A percentile compares a stretch with the other conserved stretches of the same genome.
Evolutionary conservation across 768 basidiomycete genomes (phyloP).

Genomic region (Dendrothele bispora): DNA sequence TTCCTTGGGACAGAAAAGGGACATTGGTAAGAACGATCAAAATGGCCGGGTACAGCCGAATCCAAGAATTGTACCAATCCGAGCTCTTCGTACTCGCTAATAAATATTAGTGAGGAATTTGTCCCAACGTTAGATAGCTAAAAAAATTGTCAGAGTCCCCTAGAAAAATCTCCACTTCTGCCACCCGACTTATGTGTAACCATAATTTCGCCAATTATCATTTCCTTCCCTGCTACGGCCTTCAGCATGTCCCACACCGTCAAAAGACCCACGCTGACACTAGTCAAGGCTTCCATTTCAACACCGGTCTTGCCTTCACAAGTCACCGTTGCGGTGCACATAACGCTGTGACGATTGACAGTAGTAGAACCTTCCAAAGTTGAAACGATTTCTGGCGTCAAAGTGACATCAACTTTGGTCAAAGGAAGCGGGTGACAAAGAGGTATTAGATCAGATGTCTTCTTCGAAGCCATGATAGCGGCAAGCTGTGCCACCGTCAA

Average conservation of each 20-base stretch:
- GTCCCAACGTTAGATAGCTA: too few species aligned
- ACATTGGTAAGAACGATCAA: constrained; percentile 44
- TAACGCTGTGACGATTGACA: constrained; percentile 44
- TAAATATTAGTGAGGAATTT: too few species aligned
- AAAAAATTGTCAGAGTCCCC: constrained; percentile 16
- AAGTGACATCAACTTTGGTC: constrained; percentile 63
- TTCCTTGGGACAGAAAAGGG: constrained; percentile 47
- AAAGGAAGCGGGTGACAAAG: constrained; percentile 84
- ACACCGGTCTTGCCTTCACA: constrained; percentile 84
- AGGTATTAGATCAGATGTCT: constrained; percentile 81
- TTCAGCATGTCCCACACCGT: constrained; percentile 96
- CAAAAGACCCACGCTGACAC: constrained; percentile 72
- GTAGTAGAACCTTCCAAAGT: not conserved
- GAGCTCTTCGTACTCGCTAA: too few species aligned
- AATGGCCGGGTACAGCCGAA: not conserved
- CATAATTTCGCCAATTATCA: constrained; percentile 71
- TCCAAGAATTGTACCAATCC: not conserved
- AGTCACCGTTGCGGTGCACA: constrained; percentile 67
- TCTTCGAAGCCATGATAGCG: constrained; percentile 86
- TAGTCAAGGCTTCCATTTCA: constrained; percentile 93
- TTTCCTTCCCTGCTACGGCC: constrained; percentile 84
- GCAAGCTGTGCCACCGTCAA: constrained; percentile 80
- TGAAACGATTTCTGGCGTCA: constrained; percentile 44
- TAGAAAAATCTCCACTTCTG: constrained; percentile 66
- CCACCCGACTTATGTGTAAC: constrained; percentile 75